Evolutionary conservation across 2,329 filamentous ascomycete genomes (phyloP), one percentile per base, ranked within the genome.

Genomic region (Ophiostoma himal-ulmi): DNA sequence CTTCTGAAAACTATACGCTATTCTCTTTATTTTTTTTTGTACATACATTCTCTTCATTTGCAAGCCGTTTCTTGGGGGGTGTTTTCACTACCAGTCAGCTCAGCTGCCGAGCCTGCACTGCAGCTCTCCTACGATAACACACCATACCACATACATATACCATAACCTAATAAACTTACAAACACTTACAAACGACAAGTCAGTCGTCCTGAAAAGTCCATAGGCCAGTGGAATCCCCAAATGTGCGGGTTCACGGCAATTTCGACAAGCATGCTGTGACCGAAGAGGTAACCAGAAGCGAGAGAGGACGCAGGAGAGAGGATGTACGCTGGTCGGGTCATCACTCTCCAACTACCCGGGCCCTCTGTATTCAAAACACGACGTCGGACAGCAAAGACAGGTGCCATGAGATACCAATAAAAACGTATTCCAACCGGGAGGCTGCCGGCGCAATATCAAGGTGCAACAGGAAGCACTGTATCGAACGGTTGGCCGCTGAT

Each of bases 51-150:
- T 17, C 37, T 22, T 60, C 52, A 30, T 10, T 10, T 30, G 41
- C 48, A 65, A 54, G 36, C 36, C 44, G 37, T 52, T 54, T 64
- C 13, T 66, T 65, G 62, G 62, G 62, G 62, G 62, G 62, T 65
- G 62, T 65, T 39, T 34, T 57, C 14, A 14, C 57, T 5, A 8
- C 6, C 22, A 26, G 5, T 26, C 22, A 10, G 52, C 52, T 57
- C 22, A 57, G 52, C 48, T 57, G 52, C 13, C 17, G 22, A 26
- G 52, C 52, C n/a, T 57, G 22, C 22, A 26, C 8, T 10, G 22
- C 22, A 26, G 8, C 52, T 11, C 52, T 26, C 57, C 26, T 37
- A 37, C 3, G 30, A 64, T 64, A 64, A 17, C 60, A 37, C 52
- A 26, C 17, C n/a, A 57, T 13, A 57, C n/a, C 52, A 57, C 22